Evolutionary conservation across 495 filamentous ascomycete species (phyloP).

Genomic region (Cryomyces antarcticus): DNA sequence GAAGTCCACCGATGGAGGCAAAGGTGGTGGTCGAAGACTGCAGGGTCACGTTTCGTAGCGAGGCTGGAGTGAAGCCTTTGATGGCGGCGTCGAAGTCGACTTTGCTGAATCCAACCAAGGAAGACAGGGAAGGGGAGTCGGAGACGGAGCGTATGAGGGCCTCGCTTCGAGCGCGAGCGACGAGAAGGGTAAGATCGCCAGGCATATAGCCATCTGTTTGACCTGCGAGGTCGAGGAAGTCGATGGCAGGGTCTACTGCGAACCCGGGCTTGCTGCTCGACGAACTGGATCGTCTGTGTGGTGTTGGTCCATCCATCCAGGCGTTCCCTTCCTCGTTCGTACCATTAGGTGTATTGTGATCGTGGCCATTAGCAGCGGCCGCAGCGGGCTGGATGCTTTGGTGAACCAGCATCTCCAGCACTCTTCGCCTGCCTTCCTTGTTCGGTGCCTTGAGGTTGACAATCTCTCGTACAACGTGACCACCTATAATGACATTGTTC

Average conservation of each 20-base stretch:
- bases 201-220: slow-evolving; percentile 96
- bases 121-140: slow-evolving; percentile 14
- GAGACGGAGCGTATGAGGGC: slow-evolving; percentile 60
- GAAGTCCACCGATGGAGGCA: slow-evolving; percentile 72
- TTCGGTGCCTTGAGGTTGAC: slow-evolving; percentile 72
- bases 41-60: slow-evolving; percentile 79
- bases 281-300: slow-evolving; percentile 25
- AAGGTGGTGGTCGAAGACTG: slow-evolving; percentile 80
- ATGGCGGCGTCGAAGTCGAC: slow-evolving; percentile 67
- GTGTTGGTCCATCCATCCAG: slow-evolving; percentile 50
- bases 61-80: slow-evolving; percentile 83
- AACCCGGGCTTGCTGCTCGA: slow-evolving; percentile 37
- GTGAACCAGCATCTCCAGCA: slow-evolving; percentile 51
- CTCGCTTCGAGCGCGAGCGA: slow-evolving; percentile 76
- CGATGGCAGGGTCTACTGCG: slow-evolving; percentile 49
- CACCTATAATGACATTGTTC: slow-evolving; percentile 19
- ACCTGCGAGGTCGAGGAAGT: slow-evolving; percentile 80
- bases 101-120: slow-evolving; percentile 24
- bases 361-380: slow-evolving; percentile 19
- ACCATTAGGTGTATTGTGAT: slow-evolving; percentile 15
- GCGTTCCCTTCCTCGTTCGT: slow-evolving; percentile 27
- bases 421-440: slow-evolving; percentile 67
- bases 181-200: slow-evolving; percentile 69
- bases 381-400: slow-evolving; percentile 15
- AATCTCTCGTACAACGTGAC: slow-evolving; percentile 20